phyloP scores from a whole-genome alignment of 1,284 basidiomycete species.

The Trichosporon ovoides region DNA sequence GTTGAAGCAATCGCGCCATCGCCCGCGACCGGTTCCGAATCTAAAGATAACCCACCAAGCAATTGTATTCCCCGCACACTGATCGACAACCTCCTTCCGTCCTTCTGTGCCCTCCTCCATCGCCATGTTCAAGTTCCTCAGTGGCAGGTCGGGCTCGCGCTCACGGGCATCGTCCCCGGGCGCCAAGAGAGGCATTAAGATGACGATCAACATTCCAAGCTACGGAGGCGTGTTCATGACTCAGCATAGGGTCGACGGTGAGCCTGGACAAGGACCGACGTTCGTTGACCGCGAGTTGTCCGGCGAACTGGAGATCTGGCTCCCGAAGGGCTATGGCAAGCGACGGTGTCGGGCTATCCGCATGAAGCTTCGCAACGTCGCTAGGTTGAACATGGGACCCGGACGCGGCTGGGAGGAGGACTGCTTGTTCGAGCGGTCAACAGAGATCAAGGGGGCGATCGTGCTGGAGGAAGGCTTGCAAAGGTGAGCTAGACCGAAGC shows the following conservation, averaged over 20 bases:
- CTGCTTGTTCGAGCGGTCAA: conserved; percentile 25
- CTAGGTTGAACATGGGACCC: conserved; percentile 25
- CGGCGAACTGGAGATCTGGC: conserved; percentile 30
- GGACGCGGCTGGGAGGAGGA: conserved; percentile 29
- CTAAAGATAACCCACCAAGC: too few relatives aligned
- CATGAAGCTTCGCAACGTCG: conserved; percentile 24
- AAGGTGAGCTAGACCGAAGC: conserved; percentile 17
- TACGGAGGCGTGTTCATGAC: conserved; percentile 23
- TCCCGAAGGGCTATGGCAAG: conserved; percentile 23
- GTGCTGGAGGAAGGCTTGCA: conserved; percentile 30
- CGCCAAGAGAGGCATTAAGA: conserved; percentile 3
- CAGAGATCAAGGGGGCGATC: conserved; percentile 25
- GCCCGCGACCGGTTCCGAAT: too few relatives aligned
- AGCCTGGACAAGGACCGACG: background rate
- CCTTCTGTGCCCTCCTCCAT: background rate
- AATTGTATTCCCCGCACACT: too few relatives aligned
- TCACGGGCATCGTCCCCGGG: conserved; percentile 15
- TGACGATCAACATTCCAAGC: conserved; percentile 21
- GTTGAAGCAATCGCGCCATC: too few relatives aligned
- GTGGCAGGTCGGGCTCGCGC: conserved; percentile 7
- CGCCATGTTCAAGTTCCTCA: conserved; percentile 17
- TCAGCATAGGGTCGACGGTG: background rate
- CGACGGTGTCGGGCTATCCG: conserved; percentile 30
- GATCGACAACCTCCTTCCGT: too few relatives aligned
- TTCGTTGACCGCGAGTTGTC: conserved; percentile 15